Evolutionary conservation across 805 yeast genomes (phyloP), one percentile per base, ranked within the genome.

Genomic region (Zygosaccharomyces bisporus): DNA sequence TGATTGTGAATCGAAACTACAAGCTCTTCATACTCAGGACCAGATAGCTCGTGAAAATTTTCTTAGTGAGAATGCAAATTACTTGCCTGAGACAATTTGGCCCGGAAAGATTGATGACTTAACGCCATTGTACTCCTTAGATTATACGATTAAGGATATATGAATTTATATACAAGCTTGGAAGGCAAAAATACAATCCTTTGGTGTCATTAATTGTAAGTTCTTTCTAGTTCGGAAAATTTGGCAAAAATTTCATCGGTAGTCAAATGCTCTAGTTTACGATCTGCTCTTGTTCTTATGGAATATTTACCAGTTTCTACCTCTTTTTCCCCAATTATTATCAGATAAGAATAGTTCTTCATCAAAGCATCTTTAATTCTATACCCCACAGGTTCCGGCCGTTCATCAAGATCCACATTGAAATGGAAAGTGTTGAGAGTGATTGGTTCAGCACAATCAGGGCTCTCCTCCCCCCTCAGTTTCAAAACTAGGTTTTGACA

Each of bases 311-410:
- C 77, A 29, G 66, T 64, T 39, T 73, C 77, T 6, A 84, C 69
- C 63, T 93, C 99, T 52, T 79, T 78, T 53, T 89, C 96, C 20
- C 99, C 99, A 32, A 93, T 75, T 66, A 90, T 77, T n/a, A 88
- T 69, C 36, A 91, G 76, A 57, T 78, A 93, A 6, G 84, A 82
- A 61, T 85, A 89, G 1, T 91, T 88, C 54, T 80, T 80, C 44
- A 64, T 60, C 10, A 83, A 71, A 2, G 95, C 93, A 43, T 87
- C 93, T 56, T 85, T 84, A 41, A 89, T 81, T 55, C 96, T 75
- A 41, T 73, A 76, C 0, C 95, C 90, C 21, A 91, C 78, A 1
- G 97, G 83, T 53, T 85, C 95, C 6, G 73, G 73, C 54, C 95
- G 77, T 4, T 68, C 66, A 57, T 87, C 95, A 1, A 89, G 67